A percentile compares a stretch with the other conserved stretches of the same genome.
phyloP scores from a whole-genome alignment of 1,139 yeast species.

The Hyphopichia buzzinii region DNA sequence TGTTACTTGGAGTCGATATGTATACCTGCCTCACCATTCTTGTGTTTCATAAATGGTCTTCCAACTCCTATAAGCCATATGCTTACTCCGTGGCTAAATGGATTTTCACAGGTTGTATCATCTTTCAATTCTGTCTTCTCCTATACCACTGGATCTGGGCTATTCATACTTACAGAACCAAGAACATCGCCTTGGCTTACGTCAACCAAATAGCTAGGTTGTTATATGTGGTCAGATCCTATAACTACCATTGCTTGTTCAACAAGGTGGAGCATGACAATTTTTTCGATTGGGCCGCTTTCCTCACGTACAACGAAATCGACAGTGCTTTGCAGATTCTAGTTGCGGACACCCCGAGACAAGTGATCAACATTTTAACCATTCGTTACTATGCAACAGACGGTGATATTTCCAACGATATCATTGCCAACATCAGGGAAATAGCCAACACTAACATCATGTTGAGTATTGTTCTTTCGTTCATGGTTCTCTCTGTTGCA shows the following conservation, averaged over 20 bases:
- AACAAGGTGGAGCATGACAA: conserved; percentile 66
- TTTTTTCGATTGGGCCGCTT: conserved; percentile 65
- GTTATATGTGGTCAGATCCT: conserved; percentile 54
- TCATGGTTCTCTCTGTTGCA: conserved; percentile 74
- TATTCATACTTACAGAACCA: conserved; percentile 52
- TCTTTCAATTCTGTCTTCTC: conserved; percentile 64
- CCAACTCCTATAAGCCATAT: conserved; percentile 54
- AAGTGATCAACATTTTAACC: conserved; percentile 77
- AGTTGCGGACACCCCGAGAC: conserved; percentile 87
- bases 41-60: conserved; percentile 76
- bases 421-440: conserved; percentile 50
- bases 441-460: conserved; percentile 61
- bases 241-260: conserved; percentile 70
- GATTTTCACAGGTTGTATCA: conserved; percentile 82
- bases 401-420: conserved; percentile 40
- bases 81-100: conserved; percentile 63
- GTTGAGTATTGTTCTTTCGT: conserved; percentile 68
- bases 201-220: conserved; percentile 64
- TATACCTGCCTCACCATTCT: conserved; percentile 77
- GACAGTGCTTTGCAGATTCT: conserved; percentile 63
- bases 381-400: conserved; percentile 54
- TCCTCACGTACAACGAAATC: conserved; percentile 65
- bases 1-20: conserved; percentile 68
- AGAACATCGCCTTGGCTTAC: conserved; percentile 69
- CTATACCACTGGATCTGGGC: conserved; percentile 63